Evolutionary conservation across 768 basidiomycete species (phyloP), one percentile per base, ranked within the genome.

Genomic region (Hemileccinum rubropunctum): DNA sequence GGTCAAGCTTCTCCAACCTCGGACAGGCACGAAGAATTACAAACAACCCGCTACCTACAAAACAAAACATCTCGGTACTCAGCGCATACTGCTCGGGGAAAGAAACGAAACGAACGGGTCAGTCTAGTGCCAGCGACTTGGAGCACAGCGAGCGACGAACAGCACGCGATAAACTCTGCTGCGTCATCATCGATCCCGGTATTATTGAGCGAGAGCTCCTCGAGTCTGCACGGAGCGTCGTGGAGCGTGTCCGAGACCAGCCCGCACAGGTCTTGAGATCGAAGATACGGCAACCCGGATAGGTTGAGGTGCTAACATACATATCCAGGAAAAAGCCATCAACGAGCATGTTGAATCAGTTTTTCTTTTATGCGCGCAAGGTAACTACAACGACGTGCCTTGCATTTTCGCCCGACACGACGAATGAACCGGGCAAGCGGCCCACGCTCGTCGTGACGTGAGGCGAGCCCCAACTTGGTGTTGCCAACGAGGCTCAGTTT

Each of bases 401-500:
- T 82, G 72, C 82, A 84, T 35, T 67, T 74, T 52, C 81, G 71
- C 20, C 86, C 85, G 13, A 86, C 78, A 9, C 63, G 67, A 39
- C 62, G 58, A 26, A 88, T 58, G 52, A 87, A 77, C 20, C 72
- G 59, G 2, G 66, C 56, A 5, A 86, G 59, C 1, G 79, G 66
- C 3, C 69, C 58, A 8, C 68, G 60, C 42, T 54, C 59, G 26
- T 51, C 58, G 27, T 35, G 39, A 40, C 63, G 61, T 7, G 71
- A 65, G 0, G 63, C 58, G n/a, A 69, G 45, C 7, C 80, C 81
- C 15, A 88, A 61, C 50, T 83, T 85, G 6, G 73, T 71, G 58
- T 88, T 88, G 7, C 81, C 81, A 7, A 83, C 84, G 8, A 88
- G 68, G 59, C 68, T 87, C 42, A 88, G 49, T 51, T 70, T 74